Conservation (phyloP, 202 grass and related monocot species). For the Hordeum pubiflorum region DNA sequence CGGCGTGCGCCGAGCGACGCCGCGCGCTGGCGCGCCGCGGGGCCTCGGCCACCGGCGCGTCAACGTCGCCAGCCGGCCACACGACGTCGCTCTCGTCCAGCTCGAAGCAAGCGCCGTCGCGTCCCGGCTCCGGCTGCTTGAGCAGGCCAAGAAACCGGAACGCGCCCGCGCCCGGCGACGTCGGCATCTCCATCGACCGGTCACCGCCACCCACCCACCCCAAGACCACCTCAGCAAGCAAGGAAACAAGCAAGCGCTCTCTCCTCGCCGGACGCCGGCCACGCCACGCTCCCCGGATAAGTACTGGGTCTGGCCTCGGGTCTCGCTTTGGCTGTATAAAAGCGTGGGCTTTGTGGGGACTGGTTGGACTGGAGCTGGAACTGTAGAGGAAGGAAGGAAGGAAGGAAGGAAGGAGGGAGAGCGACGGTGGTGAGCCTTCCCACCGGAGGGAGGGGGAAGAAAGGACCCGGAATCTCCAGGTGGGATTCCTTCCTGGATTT, state of each 20-base stretch:
- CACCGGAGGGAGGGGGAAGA: background rate
- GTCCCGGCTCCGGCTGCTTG: slow-evolving; percentile 36
- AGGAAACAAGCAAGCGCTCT: too few species aligned
- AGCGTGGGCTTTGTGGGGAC: background rate
- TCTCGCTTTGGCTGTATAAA: slow-evolving; percentile 18
- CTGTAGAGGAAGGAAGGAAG: background rate
- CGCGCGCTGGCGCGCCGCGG: background rate
- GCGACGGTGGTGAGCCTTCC: background rate
- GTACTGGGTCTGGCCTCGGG: background rate
- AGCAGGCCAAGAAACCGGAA: slow-evolving; percentile 67
- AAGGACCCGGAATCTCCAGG: slow-evolving; percentile 12
- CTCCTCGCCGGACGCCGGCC: background rate
- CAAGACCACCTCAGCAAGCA: background rate
- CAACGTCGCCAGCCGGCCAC: slow-evolving; percentile 37
- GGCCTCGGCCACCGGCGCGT: background rate
- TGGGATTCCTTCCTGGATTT: slow-evolving; percentile 25
- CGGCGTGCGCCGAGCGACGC: background rate
- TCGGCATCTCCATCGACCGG: slow-evolving; percentile 27
- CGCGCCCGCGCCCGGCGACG: slow-evolving; percentile 3
- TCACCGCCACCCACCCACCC: too few species aligned
- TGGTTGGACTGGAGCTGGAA: background rate
- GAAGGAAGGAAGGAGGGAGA: background rate
- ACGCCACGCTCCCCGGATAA: background rate
- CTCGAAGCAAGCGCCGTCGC: slow-evolving; percentile 28
- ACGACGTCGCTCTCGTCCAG: slow-evolving; percentile 77